phyloP scores from a whole-genome alignment of 192 early-diverging fungal genomes.

The Umbelopsis vinacea region DNA sequence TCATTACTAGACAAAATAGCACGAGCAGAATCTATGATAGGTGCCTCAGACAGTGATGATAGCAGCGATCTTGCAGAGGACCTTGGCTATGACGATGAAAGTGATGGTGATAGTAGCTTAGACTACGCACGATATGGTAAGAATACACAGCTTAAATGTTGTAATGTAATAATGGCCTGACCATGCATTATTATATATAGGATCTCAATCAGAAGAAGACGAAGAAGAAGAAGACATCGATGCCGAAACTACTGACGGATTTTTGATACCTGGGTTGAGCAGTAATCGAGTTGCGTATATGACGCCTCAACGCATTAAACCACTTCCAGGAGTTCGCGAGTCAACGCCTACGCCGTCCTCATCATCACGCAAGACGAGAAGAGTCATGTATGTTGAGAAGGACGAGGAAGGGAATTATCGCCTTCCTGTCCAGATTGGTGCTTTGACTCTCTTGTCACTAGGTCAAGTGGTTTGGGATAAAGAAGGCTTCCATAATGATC shows the following conservation, averaged over 20 bases:
- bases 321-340: background rate
- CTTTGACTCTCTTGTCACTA: conserved; percentile 71
- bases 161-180: too few species aligned
- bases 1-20: conserved; percentile 10
- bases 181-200: background rate
- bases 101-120: conserved; percentile 16
- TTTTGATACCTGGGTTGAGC: conserved; percentile 15
- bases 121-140: conserved; percentile 14
- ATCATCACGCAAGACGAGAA: conserved; percentile 20
- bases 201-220: conserved; percentile 16
- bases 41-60: background rate
- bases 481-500: conserved; percentile 71
- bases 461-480: conserved; percentile 66
- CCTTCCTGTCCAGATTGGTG: conserved; percentile 80
- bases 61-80: conserved; percentile 3
- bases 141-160: background rate
- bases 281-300: conserved; percentile 15
- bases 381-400: conserved; percentile 45
- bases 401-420: conserved; percentile 72
- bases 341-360: background rate
- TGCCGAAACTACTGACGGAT: conserved; percentile 3
- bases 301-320: conserved; percentile 11
- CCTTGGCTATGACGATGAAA: conserved; percentile 5
- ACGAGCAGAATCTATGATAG: background rate
- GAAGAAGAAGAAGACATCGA: conserved; percentile 3